Evolutionary conservation across 2,329 filamentous ascomycete species (phyloP).

Genomic region (Pseudogymnoascus sp.): DNA sequence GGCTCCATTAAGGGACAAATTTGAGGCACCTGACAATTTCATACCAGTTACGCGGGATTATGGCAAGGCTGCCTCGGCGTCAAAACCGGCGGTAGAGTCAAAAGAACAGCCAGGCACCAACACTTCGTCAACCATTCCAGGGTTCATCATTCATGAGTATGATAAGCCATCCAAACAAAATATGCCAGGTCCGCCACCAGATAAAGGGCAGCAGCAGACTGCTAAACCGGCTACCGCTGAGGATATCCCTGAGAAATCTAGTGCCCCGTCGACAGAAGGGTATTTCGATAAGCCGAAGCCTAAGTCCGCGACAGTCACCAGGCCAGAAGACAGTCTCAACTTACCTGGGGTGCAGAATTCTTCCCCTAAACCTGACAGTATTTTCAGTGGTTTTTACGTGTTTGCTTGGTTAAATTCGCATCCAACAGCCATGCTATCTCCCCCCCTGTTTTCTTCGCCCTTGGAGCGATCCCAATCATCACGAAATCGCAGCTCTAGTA

Average conservation of each 20-base stretch:
- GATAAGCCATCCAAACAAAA: neutral
- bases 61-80: neutral
- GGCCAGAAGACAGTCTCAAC: neutral
- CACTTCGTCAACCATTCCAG: neutral
- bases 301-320: neutral
- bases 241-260: neutral
- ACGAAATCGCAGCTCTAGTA: neutral
- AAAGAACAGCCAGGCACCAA: neutral
- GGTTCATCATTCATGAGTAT: neutral
- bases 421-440: slow-evolving; percentile 2
- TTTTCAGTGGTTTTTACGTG: slow-evolving; percentile 19
- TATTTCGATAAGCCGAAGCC: neutral
- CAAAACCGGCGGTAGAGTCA: neutral
- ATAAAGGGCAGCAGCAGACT: neutral
- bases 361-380: neutral
- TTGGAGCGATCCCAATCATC: neutral
- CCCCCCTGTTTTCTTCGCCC: neutral
- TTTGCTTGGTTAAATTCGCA: slow-evolving; percentile 19
- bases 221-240: neutral
- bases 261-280: neutral
- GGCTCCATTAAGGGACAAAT: slow-evolving; percentile 4
- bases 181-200: neutral
- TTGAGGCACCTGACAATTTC: slow-evolving; percentile 9
- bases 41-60: neutral
- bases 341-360: neutral